A percentile compares a stretch with the other conserved stretches of the same genome.
Evolutionary conservation across 129 eudicot species (phyloP).

Genomic region (Escallonia rubra): DNA sequence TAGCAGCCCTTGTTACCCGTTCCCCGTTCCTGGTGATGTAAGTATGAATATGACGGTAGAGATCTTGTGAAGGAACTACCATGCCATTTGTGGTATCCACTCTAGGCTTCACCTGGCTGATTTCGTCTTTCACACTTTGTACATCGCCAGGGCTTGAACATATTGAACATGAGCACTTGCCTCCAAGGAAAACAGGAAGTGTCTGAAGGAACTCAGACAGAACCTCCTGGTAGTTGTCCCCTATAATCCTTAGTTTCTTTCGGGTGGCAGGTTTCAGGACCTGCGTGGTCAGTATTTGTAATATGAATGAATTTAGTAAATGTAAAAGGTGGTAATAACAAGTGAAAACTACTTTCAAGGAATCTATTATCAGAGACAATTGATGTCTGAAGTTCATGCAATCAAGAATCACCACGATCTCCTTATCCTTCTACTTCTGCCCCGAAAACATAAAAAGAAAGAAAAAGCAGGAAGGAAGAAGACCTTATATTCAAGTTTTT

Average conservation of each 20-base stretch:
- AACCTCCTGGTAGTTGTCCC: conserved; percentile 38
- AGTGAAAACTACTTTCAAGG: too few species aligned
- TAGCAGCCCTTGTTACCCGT: conserved; percentile 10
- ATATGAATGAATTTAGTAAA: neutral
- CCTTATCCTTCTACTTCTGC: too few species aligned
- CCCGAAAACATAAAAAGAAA: too few species aligned
- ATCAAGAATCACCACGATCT: too few species aligned
- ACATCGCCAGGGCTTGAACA: conserved; percentile 22
- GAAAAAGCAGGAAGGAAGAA: too few species aligned
- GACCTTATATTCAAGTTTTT: too few species aligned
- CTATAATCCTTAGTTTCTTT: conserved; percentile 40
- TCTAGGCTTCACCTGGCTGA: neutral
- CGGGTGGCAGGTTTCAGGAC: conserved; percentile 67
- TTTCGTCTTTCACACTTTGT: neutral
- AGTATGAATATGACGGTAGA: conserved; percentile 6
- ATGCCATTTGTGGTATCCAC: conserved; percentile 7
- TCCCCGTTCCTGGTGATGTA: conserved; percentile 18
- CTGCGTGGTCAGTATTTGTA: conserved; percentile 16
- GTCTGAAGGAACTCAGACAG: conserved; percentile 39
- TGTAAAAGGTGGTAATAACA: neutral
- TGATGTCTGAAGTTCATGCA: too few species aligned
- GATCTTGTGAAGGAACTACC: conserved; percentile 12
- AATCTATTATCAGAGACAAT: too few species aligned
- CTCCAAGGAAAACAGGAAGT: conserved; percentile 67
- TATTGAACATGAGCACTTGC: conserved; percentile 53